Conservation (phyloP, 495 filamentous ascomycete genomes). For the Hypoxylon cercidicola region DNA sequence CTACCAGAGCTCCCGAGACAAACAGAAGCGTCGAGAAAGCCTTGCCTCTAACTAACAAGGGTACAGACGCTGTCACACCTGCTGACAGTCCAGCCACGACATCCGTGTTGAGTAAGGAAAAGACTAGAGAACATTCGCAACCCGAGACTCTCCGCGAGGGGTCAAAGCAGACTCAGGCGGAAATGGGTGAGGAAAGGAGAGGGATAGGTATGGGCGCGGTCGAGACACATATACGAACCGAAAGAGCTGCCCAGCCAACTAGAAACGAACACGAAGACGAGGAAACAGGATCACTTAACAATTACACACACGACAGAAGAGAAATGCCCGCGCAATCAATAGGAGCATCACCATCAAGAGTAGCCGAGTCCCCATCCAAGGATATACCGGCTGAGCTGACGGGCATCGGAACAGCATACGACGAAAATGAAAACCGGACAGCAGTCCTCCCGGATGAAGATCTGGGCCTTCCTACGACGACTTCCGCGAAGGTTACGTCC, state of each 20-base stretch:
- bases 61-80: slow-evolving; percentile 19
- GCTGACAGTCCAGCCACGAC: slow-evolving; percentile 12
- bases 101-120: slow-evolving; percentile 6
- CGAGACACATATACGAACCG: slow-evolving; percentile 1
- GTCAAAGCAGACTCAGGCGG: slow-evolving; percentile 1
- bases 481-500: slow-evolving; percentile 28
- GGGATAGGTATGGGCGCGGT: slow-evolving; percentile 1
- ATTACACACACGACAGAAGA: slow-evolving; percentile 37
- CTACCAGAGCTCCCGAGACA: slow-evolving; percentile 8
- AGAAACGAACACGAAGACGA: slow-evolving; percentile 11
- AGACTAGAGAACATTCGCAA: slow-evolving; percentile 8
- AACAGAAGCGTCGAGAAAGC: slow-evolving; percentile 19
- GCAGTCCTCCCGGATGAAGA: slow-evolving; percentile 30
- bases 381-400: slow-evolving; percentile 28
- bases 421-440: slow-evolving; percentile 20
- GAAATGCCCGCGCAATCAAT: slow-evolving; percentile 38
- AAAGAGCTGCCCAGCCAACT: slow-evolving; percentile 9
- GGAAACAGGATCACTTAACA: slow-evolving; percentile 13
- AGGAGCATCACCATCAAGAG: slow-evolving; percentile 26
- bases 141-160: slow-evolving; percentile 4
- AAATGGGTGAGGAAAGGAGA: neutral
- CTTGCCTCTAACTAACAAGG: slow-evolving; percentile 15
- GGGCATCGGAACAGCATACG: slow-evolving; percentile 34
- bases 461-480: slow-evolving; percentile 28
- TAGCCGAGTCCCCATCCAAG: slow-evolving; percentile 16